Conservation (phyloP, 257 asterid species). For the Solanum pinnatisectum region DNA sequence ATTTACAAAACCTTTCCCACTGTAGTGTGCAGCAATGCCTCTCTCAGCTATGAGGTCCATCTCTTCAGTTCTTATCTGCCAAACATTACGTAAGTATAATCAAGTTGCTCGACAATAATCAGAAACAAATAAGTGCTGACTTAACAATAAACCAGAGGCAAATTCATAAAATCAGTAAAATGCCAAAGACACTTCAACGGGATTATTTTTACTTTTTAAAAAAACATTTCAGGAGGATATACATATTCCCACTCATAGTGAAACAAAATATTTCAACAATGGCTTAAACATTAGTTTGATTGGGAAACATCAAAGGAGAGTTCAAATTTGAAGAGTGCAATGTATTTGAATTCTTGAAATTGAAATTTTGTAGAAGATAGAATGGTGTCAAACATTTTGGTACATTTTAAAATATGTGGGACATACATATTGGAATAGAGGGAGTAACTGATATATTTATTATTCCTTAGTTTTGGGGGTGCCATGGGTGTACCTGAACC, state of each 20-base stretch:
- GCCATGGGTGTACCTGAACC: slow-evolving; percentile 58
- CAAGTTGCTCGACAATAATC: background rate
- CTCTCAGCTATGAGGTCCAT: slow-evolving; percentile 92
- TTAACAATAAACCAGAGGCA: background rate
- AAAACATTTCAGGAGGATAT: background rate
- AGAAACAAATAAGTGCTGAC: background rate
- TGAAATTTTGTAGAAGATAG: background rate
- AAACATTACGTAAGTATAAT: background rate
- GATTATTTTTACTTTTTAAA: background rate
- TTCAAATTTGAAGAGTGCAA: background rate
- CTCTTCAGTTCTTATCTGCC: slow-evolving; percentile 86
- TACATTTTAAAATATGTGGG: background rate
- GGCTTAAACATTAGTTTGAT: background rate
- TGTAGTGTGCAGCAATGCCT: slow-evolving; percentile 92
- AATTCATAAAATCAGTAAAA: background rate
- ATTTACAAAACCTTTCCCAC: slow-evolving; percentile 74
- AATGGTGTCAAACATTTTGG: background rate
- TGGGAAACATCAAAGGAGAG: background rate
- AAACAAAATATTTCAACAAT: background rate
- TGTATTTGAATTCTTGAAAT: background rate
- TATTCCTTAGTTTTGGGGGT: background rate
- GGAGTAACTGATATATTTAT: background rate
- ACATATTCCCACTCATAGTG: background rate
- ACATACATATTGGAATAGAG: background rate
- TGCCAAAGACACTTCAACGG: background rate